Conservation (phyloP, 176 grass and related monocot genomes). For the Eleusine coracana region DNA sequence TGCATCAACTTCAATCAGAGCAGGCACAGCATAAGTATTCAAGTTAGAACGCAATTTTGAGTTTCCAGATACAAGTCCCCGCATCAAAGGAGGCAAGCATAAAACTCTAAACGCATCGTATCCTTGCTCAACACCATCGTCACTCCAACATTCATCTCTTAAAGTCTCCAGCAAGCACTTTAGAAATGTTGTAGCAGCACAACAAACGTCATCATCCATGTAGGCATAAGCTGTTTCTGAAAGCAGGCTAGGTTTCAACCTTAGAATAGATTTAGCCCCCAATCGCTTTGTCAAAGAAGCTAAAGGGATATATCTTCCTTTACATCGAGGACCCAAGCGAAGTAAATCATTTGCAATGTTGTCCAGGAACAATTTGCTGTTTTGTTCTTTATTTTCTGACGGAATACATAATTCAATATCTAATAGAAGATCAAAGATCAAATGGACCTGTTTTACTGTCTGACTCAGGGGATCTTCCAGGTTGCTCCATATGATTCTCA, state of each 20-base stretch:
- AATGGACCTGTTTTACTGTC: constrained; percentile 96
- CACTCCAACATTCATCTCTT: constrained; percentile 88
- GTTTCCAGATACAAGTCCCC: constrained; percentile 75
- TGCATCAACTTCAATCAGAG: constrained; percentile 66
- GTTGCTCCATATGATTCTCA: constrained; percentile 96
- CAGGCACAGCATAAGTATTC: constrained; percentile 87
- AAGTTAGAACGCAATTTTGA: constrained; percentile 93
- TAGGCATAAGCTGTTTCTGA: constrained; percentile 87
- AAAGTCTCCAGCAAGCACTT: constrained; percentile 86
- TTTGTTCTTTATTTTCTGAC: constrained; percentile 46
- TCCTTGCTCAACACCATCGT: constrained; percentile 81
- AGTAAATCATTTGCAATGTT: constrained; percentile 82
- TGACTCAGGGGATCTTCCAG: constrained; percentile 96
- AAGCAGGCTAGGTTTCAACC: constrained; percentile 73
- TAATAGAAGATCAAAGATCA: constrained; percentile 95
- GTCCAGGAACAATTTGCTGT: constrained; percentile 51
- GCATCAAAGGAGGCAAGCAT: constrained; percentile 79
- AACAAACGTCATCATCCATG: constrained; percentile 92
- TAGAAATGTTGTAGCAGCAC: constrained; percentile 84
- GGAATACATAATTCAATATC: constrained; percentile 80
- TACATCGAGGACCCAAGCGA: constrained; percentile 69
- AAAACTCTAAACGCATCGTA: constrained; percentile 73
- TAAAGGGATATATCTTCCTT: constrained; percentile 92
- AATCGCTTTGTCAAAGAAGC: constrained; percentile 87
- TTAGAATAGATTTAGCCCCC: constrained; percentile 84